Conservation (phyloP, 352 stramenopile genomes). For the Globisporangium barbulae region DNA sequence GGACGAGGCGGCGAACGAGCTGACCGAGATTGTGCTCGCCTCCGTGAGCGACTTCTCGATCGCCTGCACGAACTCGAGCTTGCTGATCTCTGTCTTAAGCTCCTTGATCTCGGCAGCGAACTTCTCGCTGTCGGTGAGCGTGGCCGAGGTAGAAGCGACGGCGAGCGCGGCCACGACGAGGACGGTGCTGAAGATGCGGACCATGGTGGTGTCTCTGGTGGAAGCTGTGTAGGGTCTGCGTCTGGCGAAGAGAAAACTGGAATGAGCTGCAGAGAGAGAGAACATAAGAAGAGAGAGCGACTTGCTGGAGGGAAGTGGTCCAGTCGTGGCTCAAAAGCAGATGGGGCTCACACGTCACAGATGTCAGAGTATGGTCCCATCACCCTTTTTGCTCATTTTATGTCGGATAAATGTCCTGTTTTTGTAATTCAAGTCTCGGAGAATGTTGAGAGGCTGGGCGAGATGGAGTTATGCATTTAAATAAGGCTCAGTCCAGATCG, state of each 20-base stretch:
- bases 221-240: not conserved
- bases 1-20: slow-evolving; percentile 6
- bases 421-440: too few species aligned
- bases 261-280: not conserved
- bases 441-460: too few species aligned
- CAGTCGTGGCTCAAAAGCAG: not conserved
- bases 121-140: not conserved
- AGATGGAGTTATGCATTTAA: too few species aligned
- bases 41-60: not conserved
- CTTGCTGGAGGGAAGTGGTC: not conserved
- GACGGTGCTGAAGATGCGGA: slow-evolving; percentile 8
- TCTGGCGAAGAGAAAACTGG: not conserved
- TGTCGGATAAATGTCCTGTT: too few species aligned
- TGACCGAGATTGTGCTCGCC: slow-evolving; percentile 10
- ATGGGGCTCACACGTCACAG: not conserved
- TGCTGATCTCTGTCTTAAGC: slow-evolving; percentile 1
- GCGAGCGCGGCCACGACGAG: slow-evolving; percentile 9
- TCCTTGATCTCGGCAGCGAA: slow-evolving; percentile 7
- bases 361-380: not conserved
- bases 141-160: slow-evolving; percentile 8
- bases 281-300: not conserved
- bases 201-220: not conserved
- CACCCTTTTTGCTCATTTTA: not conserved
- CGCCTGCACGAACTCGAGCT: slow-evolving; percentile 14
- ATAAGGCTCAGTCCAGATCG: too few species aligned